Evolutionary conservation across 1,284 basidiomycete species (phyloP), one percentile per base, ranked within the genome.

Genomic region (Blastosporella zonata): DNA sequence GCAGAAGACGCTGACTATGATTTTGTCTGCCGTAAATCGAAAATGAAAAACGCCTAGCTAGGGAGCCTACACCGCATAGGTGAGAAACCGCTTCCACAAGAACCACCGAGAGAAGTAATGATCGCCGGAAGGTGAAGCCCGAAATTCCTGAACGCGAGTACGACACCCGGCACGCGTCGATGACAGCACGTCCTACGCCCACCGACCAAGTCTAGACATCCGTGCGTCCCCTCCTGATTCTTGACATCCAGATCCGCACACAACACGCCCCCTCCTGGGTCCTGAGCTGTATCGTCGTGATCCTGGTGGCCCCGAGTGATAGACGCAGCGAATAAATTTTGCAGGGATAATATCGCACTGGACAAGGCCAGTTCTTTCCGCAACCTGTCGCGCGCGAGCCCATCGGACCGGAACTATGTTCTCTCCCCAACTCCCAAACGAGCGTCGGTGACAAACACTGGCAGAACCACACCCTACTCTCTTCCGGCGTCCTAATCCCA

Each of bases 271-370:
- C 36, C 36, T 27, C 35, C 28, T 25, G 35, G 21, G 18, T 22
- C 45, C 23, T 25, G 20, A 35, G 5, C 17, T 22, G 40, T n/a
- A 21, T 42, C 28, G 8, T 12, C 37, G 34, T 15, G 12, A 21
- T 9, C 31, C 28, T 31, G 41, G 23, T 22, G 38, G 46, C 29
- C 15, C 46, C 47, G 31, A 36, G 41, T 41, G 10, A 50, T 8
- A 36, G 41, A 20, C 3, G 10, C 1, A 20, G n/a, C 2, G 13
- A 34, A 34, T 6, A 18, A 17, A 34, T 6, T 5, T 17, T 5
- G 33, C 25, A 5, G 6, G 25, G 25, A 6, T 27, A 27, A 6
- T 10, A 10, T 10, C 6, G 6, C 10, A 6, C 5, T 27, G 25
- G 25, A 27, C 6, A 27, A 27, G 25, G 6, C 25, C 25, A 27